A percentile compares a stretch with the other conserved stretches of the same genome.
These are phyloP conservation scores for Aspergillus phoenicis DNA, from an alignment of 2,329 filamentous ascomycete species.

Conservation along the genomic window DNA sequence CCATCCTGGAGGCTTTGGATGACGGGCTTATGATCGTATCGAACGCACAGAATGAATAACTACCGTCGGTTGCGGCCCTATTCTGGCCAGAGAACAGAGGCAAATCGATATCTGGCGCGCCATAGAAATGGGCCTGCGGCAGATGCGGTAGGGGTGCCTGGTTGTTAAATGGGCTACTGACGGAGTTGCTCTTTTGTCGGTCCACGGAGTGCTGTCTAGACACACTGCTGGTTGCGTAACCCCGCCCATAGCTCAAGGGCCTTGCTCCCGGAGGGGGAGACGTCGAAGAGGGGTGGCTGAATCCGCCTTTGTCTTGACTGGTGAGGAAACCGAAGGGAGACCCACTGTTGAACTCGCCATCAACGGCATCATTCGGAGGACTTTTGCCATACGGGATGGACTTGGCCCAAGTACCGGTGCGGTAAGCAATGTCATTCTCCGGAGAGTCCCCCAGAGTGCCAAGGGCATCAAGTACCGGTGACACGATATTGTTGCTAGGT, in stretches of 20 bases:
- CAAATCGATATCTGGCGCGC: conserved; percentile 71
- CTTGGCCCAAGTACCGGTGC: conserved; percentile 49
- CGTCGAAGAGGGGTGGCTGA: conserved; percentile 46
- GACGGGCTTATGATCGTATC: conserved; percentile 64
- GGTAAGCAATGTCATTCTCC: conserved; percentile 38
- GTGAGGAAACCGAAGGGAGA: conserved; percentile 46
- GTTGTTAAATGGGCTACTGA: conserved; percentile 39
- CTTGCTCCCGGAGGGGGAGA: conserved; percentile 47
- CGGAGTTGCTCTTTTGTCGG: conserved; percentile 42
- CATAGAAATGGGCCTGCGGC: conserved; percentile 75
- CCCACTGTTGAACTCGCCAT: conserved; percentile 38
- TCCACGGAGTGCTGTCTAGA: conserved; percentile 43
- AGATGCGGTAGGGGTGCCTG: conserved; percentile 68
- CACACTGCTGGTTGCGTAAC: conserved; percentile 38
- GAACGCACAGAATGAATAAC: conserved; percentile 78
- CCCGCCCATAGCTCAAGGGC: conserved; percentile 47
- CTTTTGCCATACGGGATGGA: conserved; percentile 50
- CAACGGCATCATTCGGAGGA: conserved; percentile 43
- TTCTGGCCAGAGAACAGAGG: conserved; percentile 37
- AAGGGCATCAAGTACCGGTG: conserved; percentile 44
- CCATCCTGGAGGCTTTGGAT: conserved; percentile 42
- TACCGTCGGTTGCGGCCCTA: conserved; percentile 45
- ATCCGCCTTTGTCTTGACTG: conserved; percentile 41
- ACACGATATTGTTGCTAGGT: conserved; percentile 31
- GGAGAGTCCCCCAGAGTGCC: conserved; percentile 34